These are phyloP conservation scores for Viridothelium virens DNA, from an alignment of 495 filamentous ascomycete species.

Conservation along the genomic window DNA sequence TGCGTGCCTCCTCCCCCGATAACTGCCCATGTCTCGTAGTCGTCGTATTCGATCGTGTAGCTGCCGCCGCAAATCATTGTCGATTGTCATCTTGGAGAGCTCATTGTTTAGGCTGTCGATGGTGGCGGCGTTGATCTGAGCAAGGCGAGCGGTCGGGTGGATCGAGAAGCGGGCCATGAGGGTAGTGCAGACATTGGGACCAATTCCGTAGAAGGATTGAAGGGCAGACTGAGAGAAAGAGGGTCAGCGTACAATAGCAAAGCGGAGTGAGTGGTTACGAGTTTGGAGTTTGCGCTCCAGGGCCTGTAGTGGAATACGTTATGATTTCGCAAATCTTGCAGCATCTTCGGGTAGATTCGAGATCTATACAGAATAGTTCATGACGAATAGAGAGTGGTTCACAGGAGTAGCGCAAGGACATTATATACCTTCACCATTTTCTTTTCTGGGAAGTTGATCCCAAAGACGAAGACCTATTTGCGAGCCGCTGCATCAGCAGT, in stretches of 20 bases:
- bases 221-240: constrained; percentile 61
- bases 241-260: constrained; percentile 1
- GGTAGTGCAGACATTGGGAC: constrained; percentile 56
- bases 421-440: constrained; percentile 65
- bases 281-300: constrained; percentile 25
- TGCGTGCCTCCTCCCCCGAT: constrained; percentile 83
- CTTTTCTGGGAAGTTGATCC: constrained; percentile 74
- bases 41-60: constrained; percentile 77
- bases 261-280: not conserved
- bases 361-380: not conserved
- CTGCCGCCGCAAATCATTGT: constrained; percentile 74
- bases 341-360: not conserved
- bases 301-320: not conserved
- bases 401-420: constrained; percentile 11
- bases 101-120: constrained; percentile 72
- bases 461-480: constrained; percentile 70
- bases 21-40: constrained; percentile 83
- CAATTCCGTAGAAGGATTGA: constrained; percentile 83
- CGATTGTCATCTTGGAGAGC: constrained; percentile 85
- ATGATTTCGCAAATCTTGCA: not conserved
- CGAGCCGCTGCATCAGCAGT: constrained; percentile 3
- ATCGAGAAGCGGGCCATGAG: constrained; percentile 83
- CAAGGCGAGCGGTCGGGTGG: constrained; percentile 69
- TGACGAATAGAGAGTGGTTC: not conserved
- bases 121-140: constrained; percentile 60